These are phyloP conservation scores for Moesziomyces sp. DNA, from an alignment of 1,284 basidiomycete genomes.

Conservation along the genomic window DNA sequence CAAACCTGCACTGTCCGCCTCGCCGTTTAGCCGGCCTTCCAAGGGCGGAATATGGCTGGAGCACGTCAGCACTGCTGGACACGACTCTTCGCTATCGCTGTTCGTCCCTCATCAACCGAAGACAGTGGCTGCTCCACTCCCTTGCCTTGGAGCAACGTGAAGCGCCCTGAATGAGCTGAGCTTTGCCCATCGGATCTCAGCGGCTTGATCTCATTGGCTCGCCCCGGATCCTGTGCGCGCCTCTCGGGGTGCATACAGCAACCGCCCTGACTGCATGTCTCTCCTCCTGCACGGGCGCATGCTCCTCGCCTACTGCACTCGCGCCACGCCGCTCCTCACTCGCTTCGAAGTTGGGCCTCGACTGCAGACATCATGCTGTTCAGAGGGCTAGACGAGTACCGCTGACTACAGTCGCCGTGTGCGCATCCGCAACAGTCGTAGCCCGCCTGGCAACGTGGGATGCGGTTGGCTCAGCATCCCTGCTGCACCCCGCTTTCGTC, in stretches of 20 bases:
- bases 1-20: no score
- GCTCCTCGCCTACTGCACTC: not conserved
- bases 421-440: no score
- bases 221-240: not conserved
- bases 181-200: not conserved
- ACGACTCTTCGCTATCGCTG: no score
- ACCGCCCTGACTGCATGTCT: not conserved
- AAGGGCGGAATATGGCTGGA: no score
- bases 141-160: not conserved
- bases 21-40: no score
- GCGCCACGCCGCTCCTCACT: not conserved
- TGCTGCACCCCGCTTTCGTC: not conserved
- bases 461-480: not conserved
- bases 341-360: not conserved
- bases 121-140: not conserved
- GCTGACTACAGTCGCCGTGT: not conserved
- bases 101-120: not conserved
- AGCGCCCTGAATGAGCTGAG: not conserved
- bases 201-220: not conserved
- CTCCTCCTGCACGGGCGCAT: not conserved
- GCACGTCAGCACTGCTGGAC: no score
- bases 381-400: not conserved
- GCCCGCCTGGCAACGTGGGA: not conserved
- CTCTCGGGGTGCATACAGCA: not conserved
- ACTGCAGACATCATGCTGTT: not conserved